phyloP scores from a whole-genome alignment of 192 early-diverging fungal genomes.

The Gigaspora rosea region DNA sequence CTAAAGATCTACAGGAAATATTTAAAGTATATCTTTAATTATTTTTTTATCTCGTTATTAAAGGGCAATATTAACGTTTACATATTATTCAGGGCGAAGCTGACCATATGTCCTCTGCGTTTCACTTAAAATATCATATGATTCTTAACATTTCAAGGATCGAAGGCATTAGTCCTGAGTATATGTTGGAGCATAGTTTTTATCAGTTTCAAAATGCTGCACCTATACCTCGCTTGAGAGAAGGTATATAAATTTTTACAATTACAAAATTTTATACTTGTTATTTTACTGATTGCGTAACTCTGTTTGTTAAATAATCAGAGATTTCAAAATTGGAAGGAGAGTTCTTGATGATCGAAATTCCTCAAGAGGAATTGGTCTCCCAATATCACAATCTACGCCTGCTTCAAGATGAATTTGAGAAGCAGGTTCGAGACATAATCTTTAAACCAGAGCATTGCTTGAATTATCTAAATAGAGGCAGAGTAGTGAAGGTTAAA shows the following conservation, averaged over 20 bases:
- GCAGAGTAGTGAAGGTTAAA: constrained; percentile 72
- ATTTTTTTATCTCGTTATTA: not conserved
- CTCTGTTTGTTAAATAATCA: constrained; percentile 18
- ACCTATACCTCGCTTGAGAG: constrained; percentile 75
- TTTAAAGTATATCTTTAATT: constrained; percentile 63
- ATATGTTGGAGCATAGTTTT: constrained; percentile 90
- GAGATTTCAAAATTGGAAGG: constrained; percentile 60
- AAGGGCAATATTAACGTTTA: not conserved
- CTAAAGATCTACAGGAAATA: constrained; percentile 89
- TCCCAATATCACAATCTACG: constrained; percentile 76
- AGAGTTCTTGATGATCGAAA: constrained; percentile 50
- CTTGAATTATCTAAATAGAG: constrained; percentile 85
- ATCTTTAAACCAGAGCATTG: constrained; percentile 79
- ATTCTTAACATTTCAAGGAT: constrained; percentile 93
- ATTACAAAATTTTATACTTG: not conserved
- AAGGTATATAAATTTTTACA: constrained; percentile 38
- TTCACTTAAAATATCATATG: constrained; percentile 97
- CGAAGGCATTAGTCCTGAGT: constrained; percentile 91
- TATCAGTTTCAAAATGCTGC: constrained; percentile 90
- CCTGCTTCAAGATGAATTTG: constrained; percentile 65
- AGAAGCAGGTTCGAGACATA: constrained; percentile 69
- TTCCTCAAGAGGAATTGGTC: constrained; percentile 74
- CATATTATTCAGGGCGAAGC: constrained; percentile 55
- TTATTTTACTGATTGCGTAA: not conserved
- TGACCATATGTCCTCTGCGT: constrained; percentile 89